Evolutionary conservation across 164 flowering plant species (phyloP).

Genomic region (Brasenia schreberi): DNA sequence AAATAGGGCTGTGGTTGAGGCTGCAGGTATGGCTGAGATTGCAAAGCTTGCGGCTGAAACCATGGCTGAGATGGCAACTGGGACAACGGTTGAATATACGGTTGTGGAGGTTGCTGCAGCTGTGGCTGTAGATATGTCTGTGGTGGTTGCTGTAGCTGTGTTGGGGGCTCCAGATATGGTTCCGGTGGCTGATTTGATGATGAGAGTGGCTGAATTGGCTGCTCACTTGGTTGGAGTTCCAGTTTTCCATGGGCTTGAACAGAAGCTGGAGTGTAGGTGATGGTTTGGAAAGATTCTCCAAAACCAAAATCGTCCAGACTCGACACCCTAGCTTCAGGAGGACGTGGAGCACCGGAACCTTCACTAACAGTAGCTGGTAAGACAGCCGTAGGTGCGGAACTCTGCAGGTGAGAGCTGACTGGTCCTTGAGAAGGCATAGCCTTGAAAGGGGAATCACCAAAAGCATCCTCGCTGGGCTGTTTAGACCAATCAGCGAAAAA

Average conservation of each 20-base stretch:
- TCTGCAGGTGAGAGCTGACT: slow-evolving; percentile 19
- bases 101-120: not conserved
- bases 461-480: slow-evolving; percentile 84
- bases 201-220: not conserved
- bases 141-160: not conserved
- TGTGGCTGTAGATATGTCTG: not conserved
- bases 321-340: slow-evolving; percentile 4
- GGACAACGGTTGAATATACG: not conserved
- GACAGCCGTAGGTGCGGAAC: slow-evolving; percentile 14
- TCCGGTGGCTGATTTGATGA: not conserved
- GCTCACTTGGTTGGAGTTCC: not conserved
- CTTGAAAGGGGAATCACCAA: slow-evolving; percentile 86
- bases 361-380: slow-evolving; percentile 3
- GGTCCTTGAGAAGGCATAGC: slow-evolving; percentile 46
- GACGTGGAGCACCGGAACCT: not conserved
- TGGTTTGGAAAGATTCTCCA: slow-evolving; percentile 35
- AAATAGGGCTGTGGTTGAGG: slow-evolving; percentile 19
- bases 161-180: not conserved
- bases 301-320: slow-evolving; percentile 21
- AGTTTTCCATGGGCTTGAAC: slow-evolving; percentile 1
- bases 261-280: slow-evolving; percentile 19
- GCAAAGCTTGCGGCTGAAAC: not conserved
- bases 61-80: not conserved
- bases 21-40: not conserved
- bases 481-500: not conserved